Conservation (phyloP, 768 basidiomycete genomes). For the Boletus eberwhitei region DNA sequence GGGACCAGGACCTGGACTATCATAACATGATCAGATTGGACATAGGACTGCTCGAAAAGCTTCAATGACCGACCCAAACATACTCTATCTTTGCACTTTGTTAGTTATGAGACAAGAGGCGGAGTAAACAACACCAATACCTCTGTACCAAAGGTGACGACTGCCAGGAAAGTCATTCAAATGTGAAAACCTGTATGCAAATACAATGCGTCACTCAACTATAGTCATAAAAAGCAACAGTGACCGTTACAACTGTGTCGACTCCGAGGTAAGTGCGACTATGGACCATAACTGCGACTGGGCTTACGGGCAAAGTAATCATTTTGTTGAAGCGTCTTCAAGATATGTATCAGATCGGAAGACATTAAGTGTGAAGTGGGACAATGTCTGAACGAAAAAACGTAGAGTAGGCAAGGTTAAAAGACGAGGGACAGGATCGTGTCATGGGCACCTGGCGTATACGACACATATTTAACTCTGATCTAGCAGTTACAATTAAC, state of each 20-base stretch:
- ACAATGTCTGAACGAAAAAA: too few relatives aligned
- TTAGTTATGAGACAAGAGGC: background rate
- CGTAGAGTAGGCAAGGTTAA: too few relatives aligned
- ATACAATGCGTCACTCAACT: background rate
- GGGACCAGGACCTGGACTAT: background rate
- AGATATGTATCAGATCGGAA: background rate
- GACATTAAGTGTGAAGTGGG: background rate
- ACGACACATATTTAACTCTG: too few relatives aligned
- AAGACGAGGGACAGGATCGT: too few relatives aligned
- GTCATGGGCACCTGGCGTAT: too few relatives aligned
- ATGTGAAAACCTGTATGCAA: background rate
- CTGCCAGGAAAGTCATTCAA: background rate
- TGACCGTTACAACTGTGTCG: background rate
- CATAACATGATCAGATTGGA: background rate
- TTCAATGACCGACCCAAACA: background rate
- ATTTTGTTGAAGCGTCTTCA: background rate
- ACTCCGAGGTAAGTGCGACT: background rate
- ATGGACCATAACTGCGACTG: background rate
- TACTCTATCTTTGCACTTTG: background rate
- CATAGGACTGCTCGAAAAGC: too few relatives aligned
- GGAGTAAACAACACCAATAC: background rate
- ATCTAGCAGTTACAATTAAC: too few relatives aligned
- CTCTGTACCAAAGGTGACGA: background rate
- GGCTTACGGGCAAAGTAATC: background rate
- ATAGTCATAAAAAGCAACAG: background rate